A percentile compares a stretch with the other conserved stretches of the same genome.
These are phyloP conservation scores for Xylariaceae sp. DNA, from an alignment of 2,329 filamentous ascomycete genomes.

Conservation along the genomic window DNA sequence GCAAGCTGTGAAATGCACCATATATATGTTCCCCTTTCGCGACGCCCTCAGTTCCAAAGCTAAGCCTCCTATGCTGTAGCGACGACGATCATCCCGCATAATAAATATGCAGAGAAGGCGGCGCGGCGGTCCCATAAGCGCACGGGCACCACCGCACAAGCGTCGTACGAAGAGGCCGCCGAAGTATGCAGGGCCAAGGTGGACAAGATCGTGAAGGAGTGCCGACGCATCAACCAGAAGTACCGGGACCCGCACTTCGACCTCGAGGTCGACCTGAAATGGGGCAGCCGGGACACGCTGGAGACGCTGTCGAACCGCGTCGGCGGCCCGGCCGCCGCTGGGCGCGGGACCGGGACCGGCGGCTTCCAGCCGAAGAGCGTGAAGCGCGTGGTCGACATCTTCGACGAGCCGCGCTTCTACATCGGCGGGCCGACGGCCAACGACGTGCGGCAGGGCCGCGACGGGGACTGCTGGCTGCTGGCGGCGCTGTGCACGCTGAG, in stretches of 20 bases:
- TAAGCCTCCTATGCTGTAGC: conserved; percentile 41
- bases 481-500: conserved; percentile 70
- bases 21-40: too few species aligned
- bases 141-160: conserved; percentile 45
- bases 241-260: conserved; percentile 85
- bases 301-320: conserved; percentile 33
- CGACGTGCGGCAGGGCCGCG: conserved; percentile 70
- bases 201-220: conserved; percentile 55
- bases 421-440: conserved; percentile 69
- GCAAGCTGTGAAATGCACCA: too few species aligned
- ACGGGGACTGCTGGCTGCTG: conserved; percentile 83
- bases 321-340: conserved; percentile 8
- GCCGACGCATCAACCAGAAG: conserved; percentile 71
- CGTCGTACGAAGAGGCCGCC: conserved; percentile 66
- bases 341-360: too few species aligned
- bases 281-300: conserved; percentile 42
- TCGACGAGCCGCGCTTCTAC: conserved; percentile 68
- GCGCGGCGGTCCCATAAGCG: conserved; percentile 48
- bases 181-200: conserved; percentile 60
- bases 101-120: conserved; percentile 54
- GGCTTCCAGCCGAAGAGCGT: conserved; percentile 43
- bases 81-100: conserved; percentile 62
- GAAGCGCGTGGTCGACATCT: conserved; percentile 68
- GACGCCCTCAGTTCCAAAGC: too few species aligned
- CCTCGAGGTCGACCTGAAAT: conserved; percentile 68